Percentiles rank a stretch among this genome's conserved stretches.
phyloP scores from a whole-genome alignment of 78 protist species.

The Polysphondylium violaceum region DNA sequence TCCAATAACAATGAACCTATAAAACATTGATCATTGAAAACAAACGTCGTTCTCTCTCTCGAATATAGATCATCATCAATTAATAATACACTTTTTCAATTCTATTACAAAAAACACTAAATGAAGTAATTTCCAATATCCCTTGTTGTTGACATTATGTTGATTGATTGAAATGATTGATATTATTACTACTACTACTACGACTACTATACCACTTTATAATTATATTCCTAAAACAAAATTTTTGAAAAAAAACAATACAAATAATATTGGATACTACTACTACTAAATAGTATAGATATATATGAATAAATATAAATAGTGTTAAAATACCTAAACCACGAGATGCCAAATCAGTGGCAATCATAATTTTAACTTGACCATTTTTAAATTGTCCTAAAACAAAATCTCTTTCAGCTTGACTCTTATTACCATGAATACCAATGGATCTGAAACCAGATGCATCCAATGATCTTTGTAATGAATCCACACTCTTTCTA shows the following conservation, averaged over 20 bases:
- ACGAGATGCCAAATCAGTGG: conserved; percentile 99
- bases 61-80: no score
- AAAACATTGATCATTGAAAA: no score
- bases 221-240: neutral
- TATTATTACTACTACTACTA: neutral
- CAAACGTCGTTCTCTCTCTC: no score
- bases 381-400: conserved; percentile 73
- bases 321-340: conserved; percentile 94
- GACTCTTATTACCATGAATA: conserved; percentile 98
- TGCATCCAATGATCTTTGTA: conserved; percentile 62
- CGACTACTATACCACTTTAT: neutral
- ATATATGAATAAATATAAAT: neutral
- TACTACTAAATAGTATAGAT: neutral
- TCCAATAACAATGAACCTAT: no score
- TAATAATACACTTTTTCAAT: no score
- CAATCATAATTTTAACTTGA: conserved; percentile 83
- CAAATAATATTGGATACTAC: neutral
- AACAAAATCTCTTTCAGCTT: conserved; percentile 79
- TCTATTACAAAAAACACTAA: no score
- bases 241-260: neutral
- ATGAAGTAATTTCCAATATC: no score
- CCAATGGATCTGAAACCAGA: conserved; percentile 69
- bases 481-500: conserved; percentile 81
- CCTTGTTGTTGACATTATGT: no score
- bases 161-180: conserved; percentile 5